phyloP scores from a whole-genome alignment of 305 asterid genomes.

The Solanum hybrid region DNA sequence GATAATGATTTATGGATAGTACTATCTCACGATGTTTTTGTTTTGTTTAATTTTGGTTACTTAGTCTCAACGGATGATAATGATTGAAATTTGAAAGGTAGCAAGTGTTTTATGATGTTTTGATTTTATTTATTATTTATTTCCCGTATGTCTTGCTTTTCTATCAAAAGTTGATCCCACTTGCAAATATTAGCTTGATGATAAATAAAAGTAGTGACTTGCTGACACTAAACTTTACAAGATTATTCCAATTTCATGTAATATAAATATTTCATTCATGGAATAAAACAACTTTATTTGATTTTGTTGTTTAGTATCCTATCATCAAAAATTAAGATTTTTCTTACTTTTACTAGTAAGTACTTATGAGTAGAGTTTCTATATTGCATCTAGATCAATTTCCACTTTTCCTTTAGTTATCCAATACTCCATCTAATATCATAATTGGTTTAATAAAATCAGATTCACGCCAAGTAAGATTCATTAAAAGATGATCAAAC shows the following conservation, averaged over 20 bases:
- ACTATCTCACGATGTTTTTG: not conserved
- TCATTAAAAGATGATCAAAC: not conserved
- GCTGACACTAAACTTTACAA: slow-evolving; percentile 1
- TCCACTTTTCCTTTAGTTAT: not conserved
- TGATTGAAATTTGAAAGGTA: not conserved
- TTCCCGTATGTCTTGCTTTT: not conserved
- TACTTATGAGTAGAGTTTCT: not conserved
- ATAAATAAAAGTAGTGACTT: not conserved
- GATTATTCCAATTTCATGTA: not conserved
- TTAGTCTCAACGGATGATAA: not conserved
- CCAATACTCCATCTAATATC: not conserved
- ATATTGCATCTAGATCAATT: not conserved
- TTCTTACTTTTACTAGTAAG: not conserved
- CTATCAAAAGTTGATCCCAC: not conserved
- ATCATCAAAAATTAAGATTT: not conserved
- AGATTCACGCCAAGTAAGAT: accelerated
- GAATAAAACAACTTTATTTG: not conserved
- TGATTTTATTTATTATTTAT: not conserved
- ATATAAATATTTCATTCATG: not conserved
- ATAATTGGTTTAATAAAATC: not conserved
- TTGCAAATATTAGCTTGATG: not conserved
- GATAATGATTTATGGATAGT: not conserved
- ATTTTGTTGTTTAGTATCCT: not conserved
- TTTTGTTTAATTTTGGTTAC: not conserved
- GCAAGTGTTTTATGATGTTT: not conserved